Conservation (phyloP, 345 rosid species). For the Zanthoxylum bungeanum region DNA sequence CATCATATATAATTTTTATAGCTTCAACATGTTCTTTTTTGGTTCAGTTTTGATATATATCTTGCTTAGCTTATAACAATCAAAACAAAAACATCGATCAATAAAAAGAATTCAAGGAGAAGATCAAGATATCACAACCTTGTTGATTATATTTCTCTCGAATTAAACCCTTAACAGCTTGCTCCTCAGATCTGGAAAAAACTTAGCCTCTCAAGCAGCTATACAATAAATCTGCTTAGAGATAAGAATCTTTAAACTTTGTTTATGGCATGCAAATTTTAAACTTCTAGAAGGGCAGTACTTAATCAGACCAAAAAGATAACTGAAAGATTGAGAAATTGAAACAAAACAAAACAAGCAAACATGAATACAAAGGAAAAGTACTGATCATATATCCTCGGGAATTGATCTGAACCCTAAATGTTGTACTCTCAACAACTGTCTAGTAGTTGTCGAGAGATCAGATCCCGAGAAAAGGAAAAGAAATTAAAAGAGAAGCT, state of each 20-base stretch:
- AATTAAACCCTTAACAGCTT: constrained; percentile 11
- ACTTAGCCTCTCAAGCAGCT: constrained; percentile 2
- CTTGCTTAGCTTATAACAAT: too few relatives aligned
- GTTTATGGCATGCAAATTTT: not conserved
- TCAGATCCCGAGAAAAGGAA: constrained; percentile 68
- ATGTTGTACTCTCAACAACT: constrained; percentile 7
- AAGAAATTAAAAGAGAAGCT: constrained; percentile 3
- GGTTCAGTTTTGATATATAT: not conserved
- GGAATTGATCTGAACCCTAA: constrained; percentile 49
- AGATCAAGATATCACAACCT: constrained; percentile 23
- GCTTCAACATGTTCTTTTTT: not conserved
- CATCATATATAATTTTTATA: too few relatives aligned
- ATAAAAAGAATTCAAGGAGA: constrained; percentile 11
- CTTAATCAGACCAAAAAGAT: too few relatives aligned
- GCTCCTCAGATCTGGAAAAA: constrained; percentile 32
- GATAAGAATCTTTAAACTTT: constrained; percentile 1
- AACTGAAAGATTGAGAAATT: constrained; percentile 16
- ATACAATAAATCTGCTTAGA: not conserved
- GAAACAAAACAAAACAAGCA: constrained; percentile 15
- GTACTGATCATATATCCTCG: constrained; percentile 43
- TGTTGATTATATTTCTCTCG: constrained; percentile 12
- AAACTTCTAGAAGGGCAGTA: constrained; percentile 16
- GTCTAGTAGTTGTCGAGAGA: constrained; percentile 23
- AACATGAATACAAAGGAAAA: constrained; percentile 21
- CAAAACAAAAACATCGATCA: too few relatives aligned